A percentile compares a stretch with the other conserved stretches of the same genome.
Evolutionary conservation across 768 basidiomycete species (phyloP).

Genomic region (Crucibulum laeve): DNA sequence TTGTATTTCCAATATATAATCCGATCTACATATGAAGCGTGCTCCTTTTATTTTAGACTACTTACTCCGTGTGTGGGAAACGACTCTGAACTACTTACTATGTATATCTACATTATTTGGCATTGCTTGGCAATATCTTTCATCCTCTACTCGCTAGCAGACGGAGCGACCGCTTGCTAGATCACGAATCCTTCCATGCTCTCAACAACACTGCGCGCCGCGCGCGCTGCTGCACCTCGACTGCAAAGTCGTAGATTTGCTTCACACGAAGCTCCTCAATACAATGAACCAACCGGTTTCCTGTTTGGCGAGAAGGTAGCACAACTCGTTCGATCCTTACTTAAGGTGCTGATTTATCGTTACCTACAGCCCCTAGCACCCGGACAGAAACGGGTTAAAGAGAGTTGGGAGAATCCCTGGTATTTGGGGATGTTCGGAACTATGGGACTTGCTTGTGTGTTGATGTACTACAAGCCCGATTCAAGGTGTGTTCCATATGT

Average conservation of each 20-base stretch:
- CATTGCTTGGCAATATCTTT: conserved; percentile 11
- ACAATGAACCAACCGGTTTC: conserved; percentile 85
- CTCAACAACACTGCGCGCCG: conserved; percentile 43
- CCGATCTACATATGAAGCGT: no score
- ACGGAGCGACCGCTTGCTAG: background rate
- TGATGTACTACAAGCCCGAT: conserved; percentile 91
- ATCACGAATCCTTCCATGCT: conserved; percentile 6
- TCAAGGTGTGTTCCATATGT: conserved; percentile 61
- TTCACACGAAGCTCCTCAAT: conserved; percentile 77
- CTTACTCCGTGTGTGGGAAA: no score
- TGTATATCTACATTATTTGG: conserved; percentile 9
- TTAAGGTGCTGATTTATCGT: background rate
- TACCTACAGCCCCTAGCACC: conserved; percentile 60
- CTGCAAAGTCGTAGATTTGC: conserved; percentile 46
- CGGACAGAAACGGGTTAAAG: conserved; percentile 82
- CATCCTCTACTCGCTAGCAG: conserved; percentile 1
- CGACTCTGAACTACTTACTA: no score
- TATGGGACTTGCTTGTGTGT: conserved; percentile 69
- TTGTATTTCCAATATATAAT: no score
- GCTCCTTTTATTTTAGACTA: no score
- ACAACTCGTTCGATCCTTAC: background rate
- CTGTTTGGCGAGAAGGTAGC: conserved; percentile 87
- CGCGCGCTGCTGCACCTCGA: conserved; percentile 33
- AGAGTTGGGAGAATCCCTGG: conserved; percentile 91
- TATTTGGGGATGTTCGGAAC: conserved; percentile 89